These are phyloP conservation scores for Prunus armeniaca DNA, from an alignment of 306 rosid genomes.

Conservation along the genomic window DNA sequence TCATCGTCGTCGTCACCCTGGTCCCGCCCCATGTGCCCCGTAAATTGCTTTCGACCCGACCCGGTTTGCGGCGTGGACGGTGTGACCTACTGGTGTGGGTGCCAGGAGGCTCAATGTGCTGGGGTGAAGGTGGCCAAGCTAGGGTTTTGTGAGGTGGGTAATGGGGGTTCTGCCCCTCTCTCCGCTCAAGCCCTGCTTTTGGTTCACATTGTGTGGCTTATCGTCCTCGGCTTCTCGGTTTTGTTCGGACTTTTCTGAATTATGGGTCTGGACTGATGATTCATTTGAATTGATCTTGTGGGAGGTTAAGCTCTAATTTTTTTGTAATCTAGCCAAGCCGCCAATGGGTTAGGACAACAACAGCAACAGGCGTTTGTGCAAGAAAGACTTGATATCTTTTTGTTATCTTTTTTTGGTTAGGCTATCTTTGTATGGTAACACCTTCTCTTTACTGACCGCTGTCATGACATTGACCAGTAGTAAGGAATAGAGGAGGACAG, in stretches of 20 bases:
- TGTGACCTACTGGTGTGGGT: conserved; percentile 93
- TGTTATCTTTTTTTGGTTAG: background rate
- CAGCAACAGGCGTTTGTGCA: background rate
- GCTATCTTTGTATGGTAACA: background rate
- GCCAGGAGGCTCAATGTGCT: conserved; percentile 76
- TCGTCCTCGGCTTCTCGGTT: conserved; percentile 70
- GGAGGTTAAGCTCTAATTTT: background rate
- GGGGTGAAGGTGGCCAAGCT: conserved; percentile 57
- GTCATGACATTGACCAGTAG: too few relatives aligned
- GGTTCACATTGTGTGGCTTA: conserved; percentile 82
- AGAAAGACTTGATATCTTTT: background rate
- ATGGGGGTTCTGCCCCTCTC: conserved; percentile 62
- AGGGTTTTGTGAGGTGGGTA: conserved; percentile 83
- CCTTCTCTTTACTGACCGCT: background rate
- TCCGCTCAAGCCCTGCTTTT: conserved; percentile 86
- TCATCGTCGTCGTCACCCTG: background rate
- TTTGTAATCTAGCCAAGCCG: background rate
- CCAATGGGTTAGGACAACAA: too few relatives aligned
- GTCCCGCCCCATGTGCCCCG: conserved; percentile 61
- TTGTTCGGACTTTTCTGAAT: conserved; percentile 68
- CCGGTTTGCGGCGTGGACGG: conserved; percentile 92
- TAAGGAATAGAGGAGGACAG: background rate
- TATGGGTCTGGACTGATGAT: background rate
- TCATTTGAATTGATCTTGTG: background rate
- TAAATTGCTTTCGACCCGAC: conserved; percentile 70